Base-by-base conservation (phyloP, 768 basidiomycete genomes). In the Exsudoporus frostii region DNA sequence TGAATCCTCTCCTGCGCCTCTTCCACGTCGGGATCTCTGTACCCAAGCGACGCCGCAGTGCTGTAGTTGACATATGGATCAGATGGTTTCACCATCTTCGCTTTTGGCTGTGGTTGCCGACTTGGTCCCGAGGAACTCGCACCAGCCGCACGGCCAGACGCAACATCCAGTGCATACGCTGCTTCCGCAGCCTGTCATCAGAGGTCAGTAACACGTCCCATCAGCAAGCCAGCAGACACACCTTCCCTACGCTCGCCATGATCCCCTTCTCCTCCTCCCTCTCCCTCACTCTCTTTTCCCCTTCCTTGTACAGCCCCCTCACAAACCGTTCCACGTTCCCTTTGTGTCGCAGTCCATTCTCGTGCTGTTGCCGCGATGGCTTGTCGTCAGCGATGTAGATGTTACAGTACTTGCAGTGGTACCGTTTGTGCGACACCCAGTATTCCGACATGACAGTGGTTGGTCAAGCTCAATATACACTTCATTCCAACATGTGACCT, bases 331-430 rank as follows among this genome's bases (percentile, higher is more conserved):
- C 96, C 53, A 88, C 83, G 68, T 90, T 97, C 41, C 96, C 97
- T 65, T 95, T 88, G 75, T 99, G 97, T 30, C 90, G 83, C 41
- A 98, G 73, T 38, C 97, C 97, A 58, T 83, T 90, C 71, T 98
- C 97, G 66, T 99, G 97, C 49, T 92, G 92, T 58, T 82, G 78
- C 47, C 90, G 80, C 1, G 96, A 98, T 55, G 97, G 89, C 10
- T 78, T 92, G 77, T 99, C 96, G 73, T 99, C 97, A 48, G 93
- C 83, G 56, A 99, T 98, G 75, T 87, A 98, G 57, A 92, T 93
- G 46, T 93, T 90, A 76, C 97, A 98, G 76, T 98, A 98, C 68
- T 94, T 93, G 85, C 94, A 97, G 67, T 83, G 89, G 72, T 95
- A 96, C 62, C 85, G 88, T 72, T 94, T 93, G 69, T 90, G 85